phyloP scores from a whole-genome alignment of 148 eudicot species.

The Camellia lanceoleosa region DNA sequence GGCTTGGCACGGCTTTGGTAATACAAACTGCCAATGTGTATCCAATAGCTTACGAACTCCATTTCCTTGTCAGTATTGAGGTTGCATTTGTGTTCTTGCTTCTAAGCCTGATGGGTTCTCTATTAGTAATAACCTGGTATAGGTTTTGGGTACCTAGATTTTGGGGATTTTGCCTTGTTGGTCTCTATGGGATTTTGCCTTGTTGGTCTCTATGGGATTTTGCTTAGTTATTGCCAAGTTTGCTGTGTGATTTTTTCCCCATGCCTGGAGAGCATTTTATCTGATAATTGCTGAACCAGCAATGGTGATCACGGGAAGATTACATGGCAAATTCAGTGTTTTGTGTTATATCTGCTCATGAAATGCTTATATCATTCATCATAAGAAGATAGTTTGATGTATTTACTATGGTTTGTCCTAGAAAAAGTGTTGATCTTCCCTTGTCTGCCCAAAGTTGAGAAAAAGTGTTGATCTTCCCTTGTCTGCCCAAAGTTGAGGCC shows the following conservation, averaged over 20 bases:
- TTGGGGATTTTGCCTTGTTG: slow-evolving; percentile 98
- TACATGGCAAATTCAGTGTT: background rate
- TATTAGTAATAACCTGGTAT: slow-evolving; percentile 74
- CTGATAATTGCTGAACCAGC: background rate
- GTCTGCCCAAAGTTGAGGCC: background rate
- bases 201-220: slow-evolving; percentile 79
- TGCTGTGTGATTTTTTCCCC: slow-evolving; percentile 33
- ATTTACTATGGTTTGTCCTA: background rate
- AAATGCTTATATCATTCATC: background rate
- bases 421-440: background rate
- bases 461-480: background rate
- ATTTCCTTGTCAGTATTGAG: slow-evolving; percentile 78
- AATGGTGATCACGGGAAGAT: background rate
- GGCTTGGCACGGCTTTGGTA: slow-evolving; percentile 86
- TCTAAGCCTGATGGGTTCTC: slow-evolving; percentile 89
- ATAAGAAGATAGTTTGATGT: background rate
- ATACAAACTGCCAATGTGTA: slow-evolving; percentile 65
- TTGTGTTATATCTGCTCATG: background rate
- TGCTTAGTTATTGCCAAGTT: slow-evolving; percentile 63
- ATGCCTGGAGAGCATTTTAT: background rate
- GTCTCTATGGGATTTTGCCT: slow-evolving; percentile 91
- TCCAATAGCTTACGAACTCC: slow-evolving; percentile 77
- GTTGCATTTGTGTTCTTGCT: slow-evolving; percentile 87
- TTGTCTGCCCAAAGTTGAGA: background rate
- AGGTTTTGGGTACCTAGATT: slow-evolving; percentile 87